Conservation (phyloP, 1,139 yeast genomes). For the Hanseniaspora sp. region DNA sequence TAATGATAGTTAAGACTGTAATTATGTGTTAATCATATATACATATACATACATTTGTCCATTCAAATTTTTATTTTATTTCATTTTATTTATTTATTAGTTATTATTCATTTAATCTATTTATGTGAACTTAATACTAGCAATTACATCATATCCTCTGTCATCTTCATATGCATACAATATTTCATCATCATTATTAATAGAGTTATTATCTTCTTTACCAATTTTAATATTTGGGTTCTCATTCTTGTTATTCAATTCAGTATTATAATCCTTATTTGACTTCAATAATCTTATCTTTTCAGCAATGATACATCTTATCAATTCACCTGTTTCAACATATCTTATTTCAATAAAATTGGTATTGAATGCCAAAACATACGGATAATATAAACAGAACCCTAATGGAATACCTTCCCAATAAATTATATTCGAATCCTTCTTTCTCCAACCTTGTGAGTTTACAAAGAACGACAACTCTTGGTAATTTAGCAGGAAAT, state of each 20-base stretch:
- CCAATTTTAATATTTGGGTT: not conserved
- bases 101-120: conserved; percentile 25
- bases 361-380: conserved; percentile 77
- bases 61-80: no score
- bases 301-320: conserved; percentile 88
- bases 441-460: conserved; percentile 90
- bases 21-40: no score
- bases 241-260: not conserved
- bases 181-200: conserved; percentile 43
- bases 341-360: conserved; percentile 86
- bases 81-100: no score
- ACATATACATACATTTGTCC: no score
- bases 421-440: conserved; percentile 85
- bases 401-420: conserved; percentile 96
- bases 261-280: conserved; percentile 47
- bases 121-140: conserved; percentile 75
- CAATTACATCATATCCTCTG: conserved; percentile 81
- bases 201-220: not conserved
- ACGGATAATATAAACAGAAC: conserved; percentile 89
- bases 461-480: conserved; percentile 92
- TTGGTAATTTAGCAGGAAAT: conserved; percentile 75
- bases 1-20: no score
- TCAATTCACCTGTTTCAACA: conserved; percentile 73
- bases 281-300: conserved; percentile 80
- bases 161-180: conserved; percentile 87